phyloP scores from a whole-genome alignment of 2,329 filamentous ascomycete genomes.

The Lojkania enalia region DNA sequence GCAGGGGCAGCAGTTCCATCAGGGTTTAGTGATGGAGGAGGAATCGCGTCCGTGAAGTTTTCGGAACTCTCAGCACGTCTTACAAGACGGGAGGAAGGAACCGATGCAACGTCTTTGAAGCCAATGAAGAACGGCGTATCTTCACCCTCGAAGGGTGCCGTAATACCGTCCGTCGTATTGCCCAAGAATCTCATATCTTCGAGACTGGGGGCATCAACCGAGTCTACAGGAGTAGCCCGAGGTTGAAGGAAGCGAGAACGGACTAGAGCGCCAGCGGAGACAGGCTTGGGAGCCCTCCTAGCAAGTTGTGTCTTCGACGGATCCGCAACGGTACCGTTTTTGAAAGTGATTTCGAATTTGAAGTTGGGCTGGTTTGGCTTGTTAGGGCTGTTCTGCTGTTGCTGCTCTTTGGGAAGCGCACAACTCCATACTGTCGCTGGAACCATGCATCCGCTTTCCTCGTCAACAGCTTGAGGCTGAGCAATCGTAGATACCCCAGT shows the following conservation, averaged over 20 bases:
- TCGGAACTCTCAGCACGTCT: constrained; percentile 42
- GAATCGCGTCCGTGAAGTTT: constrained; percentile 60
- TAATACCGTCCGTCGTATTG: constrained; percentile 78
- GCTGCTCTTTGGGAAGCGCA: constrained; percentile 76
- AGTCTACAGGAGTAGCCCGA: constrained; percentile 47
- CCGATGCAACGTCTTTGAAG: constrained; percentile 55
- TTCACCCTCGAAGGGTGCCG: constrained; percentile 75
- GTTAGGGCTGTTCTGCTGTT: constrained; percentile 65
- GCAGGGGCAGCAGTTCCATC: constrained; percentile 76
- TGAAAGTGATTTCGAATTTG: constrained; percentile 70
- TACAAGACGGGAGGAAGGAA: constrained; percentile 29
- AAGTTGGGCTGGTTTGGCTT: constrained; percentile 74
- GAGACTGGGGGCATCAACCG: constrained; percentile 62
- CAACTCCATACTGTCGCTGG: constrained; percentile 85
- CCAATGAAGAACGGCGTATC: constrained; percentile 87
- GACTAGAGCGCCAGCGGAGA: constrained; percentile 39
- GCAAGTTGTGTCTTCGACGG: constrained; percentile 31
- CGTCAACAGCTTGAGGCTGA: constrained; percentile 66
- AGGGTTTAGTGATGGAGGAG: constrained; percentile 62
- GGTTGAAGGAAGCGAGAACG: constrained; percentile 31
- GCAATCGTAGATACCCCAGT: constrained; percentile 80
- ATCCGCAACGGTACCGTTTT: constrained; percentile 53
- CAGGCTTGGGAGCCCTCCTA: constrained; percentile 66
- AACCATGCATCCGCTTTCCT: constrained; percentile 70
- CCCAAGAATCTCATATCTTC: constrained; percentile 81